Conservation (phyloP, 306 rosid species). For the Dalbergia cochinchinensis region DNA sequence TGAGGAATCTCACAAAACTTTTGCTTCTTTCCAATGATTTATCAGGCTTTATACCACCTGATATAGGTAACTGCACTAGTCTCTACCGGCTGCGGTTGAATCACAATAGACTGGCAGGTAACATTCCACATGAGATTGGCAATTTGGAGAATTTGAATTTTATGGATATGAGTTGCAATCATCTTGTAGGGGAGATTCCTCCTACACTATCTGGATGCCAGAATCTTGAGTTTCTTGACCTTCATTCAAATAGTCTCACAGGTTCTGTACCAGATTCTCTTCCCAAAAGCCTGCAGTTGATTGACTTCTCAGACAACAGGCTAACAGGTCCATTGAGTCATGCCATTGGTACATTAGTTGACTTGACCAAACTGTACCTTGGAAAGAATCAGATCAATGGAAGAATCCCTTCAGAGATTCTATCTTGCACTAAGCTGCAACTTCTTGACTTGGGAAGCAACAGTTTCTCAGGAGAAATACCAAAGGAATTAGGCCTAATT, state of each 20-base stretch:
- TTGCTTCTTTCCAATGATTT: slow-evolving; percentile 79
- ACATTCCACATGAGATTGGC: slow-evolving; percentile 88
- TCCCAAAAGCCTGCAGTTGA: slow-evolving; percentile 71
- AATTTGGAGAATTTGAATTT: slow-evolving; percentile 69
- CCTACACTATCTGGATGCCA: slow-evolving; percentile 68
- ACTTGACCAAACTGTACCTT: slow-evolving; percentile 78
- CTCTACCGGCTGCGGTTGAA: slow-evolving; percentile 79
- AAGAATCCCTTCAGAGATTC: slow-evolving; percentile 74
- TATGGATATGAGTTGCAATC: slow-evolving; percentile 73
- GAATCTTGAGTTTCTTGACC: slow-evolving; percentile 82
- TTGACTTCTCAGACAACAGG: slow-evolving; percentile 80
- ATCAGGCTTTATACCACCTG: slow-evolving; percentile 87
- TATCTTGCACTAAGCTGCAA: slow-evolving; percentile 80
- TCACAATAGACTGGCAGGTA: slow-evolving; percentile 72
- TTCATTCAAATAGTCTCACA: slow-evolving; percentile 78
- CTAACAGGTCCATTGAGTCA: slow-evolving; percentile 68
- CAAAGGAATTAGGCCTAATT: slow-evolving; percentile 72
- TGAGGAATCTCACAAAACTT: slow-evolving; percentile 79
- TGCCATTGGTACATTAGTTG: slow-evolving; percentile 65
- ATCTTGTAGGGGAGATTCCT: slow-evolving; percentile 77
- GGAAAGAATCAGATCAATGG: slow-evolving; percentile 78
- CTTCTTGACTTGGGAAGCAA: slow-evolving; percentile 81
- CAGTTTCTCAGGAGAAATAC: slow-evolving; percentile 80
- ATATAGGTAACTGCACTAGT: slow-evolving; percentile 81
- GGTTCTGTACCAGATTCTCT: slow-evolving; percentile 75